Evolutionary conservation across 2,329 filamentous ascomycete species (phyloP).

Genomic region (Fusarium vanettenii): DNA sequence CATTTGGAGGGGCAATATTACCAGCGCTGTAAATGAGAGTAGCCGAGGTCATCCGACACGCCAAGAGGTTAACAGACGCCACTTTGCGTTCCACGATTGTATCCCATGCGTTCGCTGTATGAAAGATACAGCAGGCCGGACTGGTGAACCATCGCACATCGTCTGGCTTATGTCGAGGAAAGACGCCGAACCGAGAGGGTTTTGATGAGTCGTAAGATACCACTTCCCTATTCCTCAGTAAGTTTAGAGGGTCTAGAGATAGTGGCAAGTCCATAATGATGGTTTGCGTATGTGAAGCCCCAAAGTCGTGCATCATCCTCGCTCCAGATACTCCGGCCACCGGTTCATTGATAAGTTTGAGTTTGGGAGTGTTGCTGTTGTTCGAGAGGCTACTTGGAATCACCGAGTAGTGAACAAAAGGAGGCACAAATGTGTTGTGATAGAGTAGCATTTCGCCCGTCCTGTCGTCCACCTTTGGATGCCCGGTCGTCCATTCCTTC

Average conservation of each 20-base stretch:
- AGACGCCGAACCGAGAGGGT: slow-evolving; percentile 73
- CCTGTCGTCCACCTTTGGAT: slow-evolving; percentile 73
- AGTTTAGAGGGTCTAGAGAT: slow-evolving; percentile 71
- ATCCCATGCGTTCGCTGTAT: slow-evolving; percentile 79
- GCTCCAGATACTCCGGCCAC: slow-evolving; percentile 71
- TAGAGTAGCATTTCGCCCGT: slow-evolving; percentile 76
- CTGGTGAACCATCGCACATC: slow-evolving; percentile 75
- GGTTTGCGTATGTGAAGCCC: slow-evolving; percentile 71
- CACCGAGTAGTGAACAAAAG: slow-evolving; percentile 75
- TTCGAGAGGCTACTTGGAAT: slow-evolving; percentile 1
- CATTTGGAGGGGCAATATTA: slow-evolving; percentile 58
- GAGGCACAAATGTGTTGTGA: slow-evolving; percentile 72
- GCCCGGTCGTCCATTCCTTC: slow-evolving; percentile 77
- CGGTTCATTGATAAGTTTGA: slow-evolving; percentile 48
- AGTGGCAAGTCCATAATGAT: slow-evolving; percentile 78
- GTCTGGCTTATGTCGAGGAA: slow-evolving; percentile 69
- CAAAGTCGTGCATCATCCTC: slow-evolving; percentile 84
- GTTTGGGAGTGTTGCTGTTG: background rate
- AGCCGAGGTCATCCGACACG: slow-evolving; percentile 74
- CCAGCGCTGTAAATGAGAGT: slow-evolving; percentile 73
- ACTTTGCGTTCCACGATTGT: background rate
- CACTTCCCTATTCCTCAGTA: slow-evolving; percentile 64
- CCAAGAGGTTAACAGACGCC: slow-evolving; percentile 69
- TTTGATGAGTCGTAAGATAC: slow-evolving; percentile 69
- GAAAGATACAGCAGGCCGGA: slow-evolving; percentile 75